Percentiles rank a stretch among this genome's conserved stretches.
These are phyloP conservation scores for Crithidia bombi DNA, from an alignment of 208 protist genomes.

Conservation along the genomic window DNA sequence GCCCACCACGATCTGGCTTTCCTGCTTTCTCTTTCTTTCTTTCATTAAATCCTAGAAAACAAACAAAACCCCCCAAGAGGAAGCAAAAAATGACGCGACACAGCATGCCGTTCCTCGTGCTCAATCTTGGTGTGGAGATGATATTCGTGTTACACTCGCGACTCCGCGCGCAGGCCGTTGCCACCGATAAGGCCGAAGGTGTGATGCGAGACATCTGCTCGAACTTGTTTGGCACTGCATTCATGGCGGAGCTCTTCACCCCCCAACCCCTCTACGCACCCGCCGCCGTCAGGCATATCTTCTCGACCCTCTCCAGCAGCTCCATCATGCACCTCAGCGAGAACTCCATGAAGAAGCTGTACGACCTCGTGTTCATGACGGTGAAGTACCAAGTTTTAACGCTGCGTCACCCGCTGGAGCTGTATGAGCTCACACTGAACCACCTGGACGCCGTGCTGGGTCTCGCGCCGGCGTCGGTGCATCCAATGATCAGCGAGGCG, in stretches of 20 bases:
- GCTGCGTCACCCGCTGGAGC: conserved; percentile 78
- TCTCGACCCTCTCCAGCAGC: conserved; percentile 77
- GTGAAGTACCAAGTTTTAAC: conserved; percentile 91
- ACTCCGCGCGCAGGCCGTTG: conserved; percentile 82
- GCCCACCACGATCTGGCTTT: no score
- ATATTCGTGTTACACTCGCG: conserved; percentile 92
- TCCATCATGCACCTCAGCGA: conserved; percentile 89
- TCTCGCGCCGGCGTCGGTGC: conserved; percentile 34
- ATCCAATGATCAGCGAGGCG: conserved; percentile 27
- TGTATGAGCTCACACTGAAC: conserved; percentile 88
- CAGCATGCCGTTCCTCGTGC: conserved; percentile 87
- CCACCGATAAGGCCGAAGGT: conserved; percentile 39
- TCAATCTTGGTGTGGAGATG: conserved; percentile 94
- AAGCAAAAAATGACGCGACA: conserved; percentile 55
- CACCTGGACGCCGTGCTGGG: conserved; percentile 74
- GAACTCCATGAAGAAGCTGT: conserved; percentile 91
- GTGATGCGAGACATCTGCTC: conserved; percentile 80
- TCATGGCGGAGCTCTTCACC: conserved; percentile 87
- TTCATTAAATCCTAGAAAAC: neutral
- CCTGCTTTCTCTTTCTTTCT: neutral
- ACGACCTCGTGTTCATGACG: conserved; percentile 93
- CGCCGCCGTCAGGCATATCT: conserved; percentile 65
- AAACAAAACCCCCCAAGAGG: neutral
- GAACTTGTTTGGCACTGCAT: conserved; percentile 75
- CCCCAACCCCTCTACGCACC: conserved; percentile 83